phyloP scores from a whole-genome alignment of 2,329 filamentous ascomycete species.

The Myriosclerotinia duriaeana region DNA sequence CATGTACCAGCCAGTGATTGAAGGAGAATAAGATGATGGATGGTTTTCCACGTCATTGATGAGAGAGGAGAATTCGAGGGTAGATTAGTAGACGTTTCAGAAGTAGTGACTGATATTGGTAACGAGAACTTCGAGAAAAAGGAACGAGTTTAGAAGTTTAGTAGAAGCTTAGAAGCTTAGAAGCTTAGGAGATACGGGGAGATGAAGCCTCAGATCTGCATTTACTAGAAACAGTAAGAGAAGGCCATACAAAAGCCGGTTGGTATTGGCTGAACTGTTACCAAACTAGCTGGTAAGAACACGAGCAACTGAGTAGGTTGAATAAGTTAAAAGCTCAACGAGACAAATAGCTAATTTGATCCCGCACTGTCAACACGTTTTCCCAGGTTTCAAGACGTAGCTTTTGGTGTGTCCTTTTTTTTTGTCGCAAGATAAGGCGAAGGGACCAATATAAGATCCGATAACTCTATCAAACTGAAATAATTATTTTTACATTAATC shows the following conservation, averaged over 20 bases:
- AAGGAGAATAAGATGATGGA: constrained; percentile 37
- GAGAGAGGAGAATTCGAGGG: constrained; percentile 25
- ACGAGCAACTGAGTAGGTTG: neutral
- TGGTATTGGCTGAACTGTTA: constrained; percentile 10
- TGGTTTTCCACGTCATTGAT: constrained; percentile 38
- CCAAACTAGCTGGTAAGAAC: constrained; percentile 6
- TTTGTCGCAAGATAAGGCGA: constrained; percentile 8
- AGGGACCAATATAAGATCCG: constrained; percentile 20
- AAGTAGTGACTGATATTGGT: neutral
- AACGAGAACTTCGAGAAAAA: constrained; percentile 7
- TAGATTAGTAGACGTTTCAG: neutral
- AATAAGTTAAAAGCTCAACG: constrained; percentile 4
- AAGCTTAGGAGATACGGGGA: constrained; percentile 8
- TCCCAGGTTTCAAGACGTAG: constrained; percentile 7
- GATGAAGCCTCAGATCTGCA: constrained; percentile 27
- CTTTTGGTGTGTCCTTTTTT: constrained; percentile 1
- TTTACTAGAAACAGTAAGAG: constrained; percentile 14
- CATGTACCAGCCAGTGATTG: constrained; percentile 37
- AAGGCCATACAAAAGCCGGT: neutral
- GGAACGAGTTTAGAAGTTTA: neutral
- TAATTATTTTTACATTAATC: constrained; percentile 26
- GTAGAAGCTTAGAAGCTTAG: too few relatives aligned
- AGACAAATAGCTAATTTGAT: constrained; percentile 13
- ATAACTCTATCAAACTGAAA: constrained; percentile 15
- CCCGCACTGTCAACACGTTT: constrained; percentile 13